Conservation (phyloP, 1,139 yeast genomes). For the Yamadazyma triangularis region DNA sequence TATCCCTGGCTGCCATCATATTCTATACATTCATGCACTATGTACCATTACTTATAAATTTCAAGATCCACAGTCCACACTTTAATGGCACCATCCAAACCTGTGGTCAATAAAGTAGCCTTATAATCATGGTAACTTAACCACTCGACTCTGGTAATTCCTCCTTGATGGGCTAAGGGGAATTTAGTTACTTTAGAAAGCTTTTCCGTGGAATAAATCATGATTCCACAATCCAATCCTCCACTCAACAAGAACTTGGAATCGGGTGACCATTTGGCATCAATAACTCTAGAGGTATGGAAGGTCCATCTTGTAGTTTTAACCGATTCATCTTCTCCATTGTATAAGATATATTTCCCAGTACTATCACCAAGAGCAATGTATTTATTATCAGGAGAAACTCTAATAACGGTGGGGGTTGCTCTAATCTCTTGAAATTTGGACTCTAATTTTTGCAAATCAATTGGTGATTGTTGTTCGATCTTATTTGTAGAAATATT, state of each 20-base stretch:
- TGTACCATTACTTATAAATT: constrained; percentile 3
- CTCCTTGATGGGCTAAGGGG: constrained; percentile 84
- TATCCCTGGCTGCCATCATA: too few relatives aligned
- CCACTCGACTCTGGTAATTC: constrained; percentile 79
- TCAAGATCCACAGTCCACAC: constrained; percentile 52
- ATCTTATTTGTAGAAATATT: constrained; percentile 39
- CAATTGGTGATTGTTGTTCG: constrained; percentile 21
- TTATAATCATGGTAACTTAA: constrained; percentile 25
- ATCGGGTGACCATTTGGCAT: constrained; percentile 74
- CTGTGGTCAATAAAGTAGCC: constrained; percentile 53
- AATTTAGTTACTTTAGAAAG: constrained; percentile 75
- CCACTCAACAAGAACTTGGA: constrained; percentile 73
- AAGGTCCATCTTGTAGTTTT: constrained; percentile 93
- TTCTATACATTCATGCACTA: too few relatives aligned
- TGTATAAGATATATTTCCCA: constrained; percentile 77
- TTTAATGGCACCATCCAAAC: constrained; percentile 79
- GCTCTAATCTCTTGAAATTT: constrained; percentile 40
- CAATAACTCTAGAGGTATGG: constrained; percentile 78
- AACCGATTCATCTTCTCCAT: constrained; percentile 46
- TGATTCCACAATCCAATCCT: constrained; percentile 78
- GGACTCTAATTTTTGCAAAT: constrained; percentile 9
- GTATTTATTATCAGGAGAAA: constrained; percentile 65
- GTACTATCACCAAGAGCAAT: constrained; percentile 83
- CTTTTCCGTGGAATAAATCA: constrained; percentile 70
- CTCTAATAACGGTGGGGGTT: constrained; percentile 56